These are phyloP conservation scores for Fraxinus platypoda DNA, from an alignment of 305 asterid genomes.

Conservation along the genomic window DNA sequence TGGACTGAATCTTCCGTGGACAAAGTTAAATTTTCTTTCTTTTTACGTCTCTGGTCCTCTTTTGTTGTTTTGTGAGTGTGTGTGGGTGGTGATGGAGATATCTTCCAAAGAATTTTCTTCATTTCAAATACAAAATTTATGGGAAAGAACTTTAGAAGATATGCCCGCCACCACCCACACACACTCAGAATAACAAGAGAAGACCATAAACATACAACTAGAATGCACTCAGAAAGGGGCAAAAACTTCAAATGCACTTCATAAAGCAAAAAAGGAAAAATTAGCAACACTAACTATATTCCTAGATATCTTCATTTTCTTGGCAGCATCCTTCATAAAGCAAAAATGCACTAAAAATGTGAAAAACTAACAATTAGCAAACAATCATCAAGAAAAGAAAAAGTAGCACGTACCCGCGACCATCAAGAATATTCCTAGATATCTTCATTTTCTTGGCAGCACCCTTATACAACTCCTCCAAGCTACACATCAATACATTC, in stretches of 20 bases:
- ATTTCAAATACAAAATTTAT: no score
- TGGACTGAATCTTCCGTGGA: background rate
- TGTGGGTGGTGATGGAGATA: background rate
- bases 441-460: slow-evolving; percentile 87
- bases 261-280: no score
- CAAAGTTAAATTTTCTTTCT: background rate
- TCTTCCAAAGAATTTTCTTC: no score
- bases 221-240: no score
- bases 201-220: background rate
- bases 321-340: no score
- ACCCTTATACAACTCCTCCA: slow-evolving; percentile 87
- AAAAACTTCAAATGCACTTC: no score
- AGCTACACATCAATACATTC: slow-evolving; percentile 68
- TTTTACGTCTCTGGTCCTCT: background rate
- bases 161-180: no score
- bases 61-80: background rate
- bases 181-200: background rate
- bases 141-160: no score
- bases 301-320: no score
- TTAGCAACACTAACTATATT: no score
- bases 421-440: slow-evolving; percentile 64
- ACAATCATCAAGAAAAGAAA: background rate
- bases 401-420: slow-evolving; percentile 54
- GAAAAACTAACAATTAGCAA: background rate
- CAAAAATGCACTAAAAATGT: background rate